Percentiles rank a stretch among this genome's conserved stretches.
These are phyloP conservation scores for Penicillium lagena DNA, from an alignment of 495 filamentous ascomycete genomes.

Conservation along the genomic window DNA sequence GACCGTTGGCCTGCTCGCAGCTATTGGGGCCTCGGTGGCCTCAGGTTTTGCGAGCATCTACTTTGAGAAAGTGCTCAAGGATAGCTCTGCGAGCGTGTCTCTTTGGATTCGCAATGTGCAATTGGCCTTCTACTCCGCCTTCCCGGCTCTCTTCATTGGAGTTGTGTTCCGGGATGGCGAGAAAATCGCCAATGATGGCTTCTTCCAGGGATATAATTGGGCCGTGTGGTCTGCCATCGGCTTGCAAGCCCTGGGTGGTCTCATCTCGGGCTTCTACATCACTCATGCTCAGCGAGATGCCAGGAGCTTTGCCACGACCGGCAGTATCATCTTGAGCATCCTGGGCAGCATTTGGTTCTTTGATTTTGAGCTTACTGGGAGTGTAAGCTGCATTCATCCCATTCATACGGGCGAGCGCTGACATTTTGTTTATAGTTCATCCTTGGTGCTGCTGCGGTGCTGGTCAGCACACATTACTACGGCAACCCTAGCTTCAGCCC, in stretches of 20 bases:
- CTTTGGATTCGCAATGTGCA: slow-evolving; percentile 95
- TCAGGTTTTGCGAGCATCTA: slow-evolving; percentile 84
- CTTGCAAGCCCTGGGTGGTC: slow-evolving; percentile 76
- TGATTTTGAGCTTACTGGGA: slow-evolving; percentile 61
- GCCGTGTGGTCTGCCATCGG: slow-evolving; percentile 82
- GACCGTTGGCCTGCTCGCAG: slow-evolving; percentile 69
- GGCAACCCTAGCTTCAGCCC: slow-evolving; percentile 36
- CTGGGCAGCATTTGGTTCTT: slow-evolving; percentile 82
- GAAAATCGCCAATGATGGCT: slow-evolving; percentile 73
- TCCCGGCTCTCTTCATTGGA: slow-evolving; percentile 79
- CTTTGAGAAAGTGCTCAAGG: slow-evolving; percentile 92
- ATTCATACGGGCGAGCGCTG: background rate
- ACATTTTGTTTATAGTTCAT: slow-evolving; percentile 56
- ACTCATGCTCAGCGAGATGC: slow-evolving; percentile 62
- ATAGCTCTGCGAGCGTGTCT: slow-evolving; percentile 60
- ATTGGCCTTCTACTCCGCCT: slow-evolving; percentile 83
- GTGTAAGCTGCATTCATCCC: slow-evolving; percentile 50
- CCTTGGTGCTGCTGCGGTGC: slow-evolving; percentile 67
- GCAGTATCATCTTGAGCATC: slow-evolving; percentile 80
- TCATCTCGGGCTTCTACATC: slow-evolving; percentile 77
- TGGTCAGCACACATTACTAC: slow-evolving; percentile 81
- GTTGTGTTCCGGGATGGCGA: slow-evolving; percentile 82
- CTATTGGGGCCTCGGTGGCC: slow-evolving; percentile 65
- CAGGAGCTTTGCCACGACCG: slow-evolving; percentile 86
- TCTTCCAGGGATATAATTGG: slow-evolving; percentile 90